Evolutionary conservation across 306 rosid species (phyloP).

Genomic region (Potentilla sterilis): DNA sequence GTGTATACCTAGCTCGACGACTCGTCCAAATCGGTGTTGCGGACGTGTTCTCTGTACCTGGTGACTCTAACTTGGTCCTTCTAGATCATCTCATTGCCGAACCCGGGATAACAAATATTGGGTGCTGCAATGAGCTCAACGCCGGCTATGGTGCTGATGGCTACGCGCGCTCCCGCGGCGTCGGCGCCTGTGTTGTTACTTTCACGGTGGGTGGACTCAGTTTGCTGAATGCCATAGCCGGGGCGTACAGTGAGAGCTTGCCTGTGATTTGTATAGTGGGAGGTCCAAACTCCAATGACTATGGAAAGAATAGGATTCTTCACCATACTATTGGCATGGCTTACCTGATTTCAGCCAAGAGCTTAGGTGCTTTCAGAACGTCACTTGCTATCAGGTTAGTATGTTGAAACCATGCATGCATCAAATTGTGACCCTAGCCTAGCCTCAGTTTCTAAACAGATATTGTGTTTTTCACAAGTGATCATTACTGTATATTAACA

Average conservation of each 20-base stretch:
- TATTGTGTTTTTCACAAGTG: no score
- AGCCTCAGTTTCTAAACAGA: no score
- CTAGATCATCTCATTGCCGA: slow-evolving; percentile 75
- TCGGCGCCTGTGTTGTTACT: slow-evolving; percentile 83
- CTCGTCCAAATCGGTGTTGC: slow-evolving; percentile 70
- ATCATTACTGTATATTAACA: no score
- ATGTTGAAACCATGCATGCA: no score
- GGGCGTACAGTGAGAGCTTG: slow-evolving; percentile 76
- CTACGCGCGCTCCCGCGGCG: slow-evolving; percentile 68
- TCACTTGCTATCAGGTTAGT: no score
- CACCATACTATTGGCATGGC: no score
- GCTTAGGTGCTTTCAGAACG: no score
- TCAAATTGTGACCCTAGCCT: no score
- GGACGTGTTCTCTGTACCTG: slow-evolving; percentile 83
- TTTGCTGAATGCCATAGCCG: slow-evolving; percentile 76
- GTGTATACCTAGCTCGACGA: slow-evolving; percentile 80
- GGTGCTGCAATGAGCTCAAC: slow-evolving; percentile 89
- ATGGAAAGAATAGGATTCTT: no score
- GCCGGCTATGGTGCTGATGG: slow-evolving; percentile 95
- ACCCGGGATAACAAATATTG: slow-evolving; percentile 50
- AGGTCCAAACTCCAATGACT: slow-evolving; percentile 78
- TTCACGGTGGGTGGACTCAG: slow-evolving; percentile 87
- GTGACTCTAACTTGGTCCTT: slow-evolving; percentile 72
- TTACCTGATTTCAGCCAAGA: no score
- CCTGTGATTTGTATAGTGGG: slow-evolving; percentile 83